Percentiles rank a stretch among this genome's conserved stretches.
phyloP scores from a whole-genome alignment of 441 rosid genomes.

The Viola pubescens region DNA sequence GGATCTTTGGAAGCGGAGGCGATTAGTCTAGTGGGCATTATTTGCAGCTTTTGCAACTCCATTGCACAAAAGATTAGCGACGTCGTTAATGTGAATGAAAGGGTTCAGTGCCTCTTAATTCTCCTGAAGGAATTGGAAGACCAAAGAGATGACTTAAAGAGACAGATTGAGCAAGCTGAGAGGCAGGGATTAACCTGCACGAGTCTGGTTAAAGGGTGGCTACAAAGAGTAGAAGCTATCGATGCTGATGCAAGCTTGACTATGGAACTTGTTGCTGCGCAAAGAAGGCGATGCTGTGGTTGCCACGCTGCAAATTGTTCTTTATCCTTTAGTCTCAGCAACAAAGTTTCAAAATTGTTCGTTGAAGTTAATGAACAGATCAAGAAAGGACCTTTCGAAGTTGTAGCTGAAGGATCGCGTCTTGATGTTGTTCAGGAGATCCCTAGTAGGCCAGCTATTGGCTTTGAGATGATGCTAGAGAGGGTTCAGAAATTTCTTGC shows the following conservation, averaged over 20 bases:
- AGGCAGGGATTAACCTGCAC: slow-evolving; percentile 29
- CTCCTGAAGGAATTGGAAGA: slow-evolving; percentile 28
- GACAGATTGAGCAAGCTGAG: slow-evolving; percentile 21
- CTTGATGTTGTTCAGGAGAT: slow-evolving; percentile 24
- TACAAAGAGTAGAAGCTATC: slow-evolving; percentile 20
- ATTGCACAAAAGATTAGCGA: slow-evolving; percentile 3
- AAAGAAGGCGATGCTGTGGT: slow-evolving; percentile 18
- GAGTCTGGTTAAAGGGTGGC: slow-evolving; percentile 31
- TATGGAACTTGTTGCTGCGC: slow-evolving; percentile 12
- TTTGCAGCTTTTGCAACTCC: slow-evolving; percentile 7
- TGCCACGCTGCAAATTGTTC: slow-evolving; percentile 16
- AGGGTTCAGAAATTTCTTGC: slow-evolving; percentile 24
- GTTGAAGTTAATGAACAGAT: slow-evolving; percentile 22
- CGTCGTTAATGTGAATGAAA: slow-evolving; percentile 22
- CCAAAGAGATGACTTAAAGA: slow-evolving; percentile 30
- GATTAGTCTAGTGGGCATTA: slow-evolving; percentile 5
- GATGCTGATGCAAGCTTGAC: slow-evolving; percentile 28
- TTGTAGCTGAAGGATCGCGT: slow-evolving; percentile 13
- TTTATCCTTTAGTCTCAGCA: slow-evolving; percentile 22
- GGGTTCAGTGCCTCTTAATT: slow-evolving; percentile 21
- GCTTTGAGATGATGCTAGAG: slow-evolving; percentile 24
- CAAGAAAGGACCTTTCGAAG: slow-evolving; percentile 18
- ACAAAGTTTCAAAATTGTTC: slow-evolving; percentile 21
- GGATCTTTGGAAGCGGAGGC: slow-evolving; percentile 18
- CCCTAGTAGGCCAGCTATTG: slow-evolving; percentile 32